Percentiles rank a stretch among this genome's conserved stretches.
phyloP scores from a whole-genome alignment of 768 basidiomycete genomes.

The Tylopilus subfusipes region DNA sequence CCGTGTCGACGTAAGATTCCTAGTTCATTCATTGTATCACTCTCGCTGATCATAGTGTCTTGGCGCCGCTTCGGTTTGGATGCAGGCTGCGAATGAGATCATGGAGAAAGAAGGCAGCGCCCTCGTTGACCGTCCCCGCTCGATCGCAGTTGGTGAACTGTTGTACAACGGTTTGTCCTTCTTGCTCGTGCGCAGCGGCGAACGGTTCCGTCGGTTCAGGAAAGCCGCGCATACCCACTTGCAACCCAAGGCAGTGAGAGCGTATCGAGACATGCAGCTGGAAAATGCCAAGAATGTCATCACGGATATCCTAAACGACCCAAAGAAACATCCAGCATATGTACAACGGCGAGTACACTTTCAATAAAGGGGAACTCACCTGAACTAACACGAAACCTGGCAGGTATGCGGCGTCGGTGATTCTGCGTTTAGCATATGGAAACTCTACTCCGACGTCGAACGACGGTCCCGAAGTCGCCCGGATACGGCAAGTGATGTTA shows the following conservation, averaged over 20 bases:
- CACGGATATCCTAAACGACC: conserved; percentile 31
- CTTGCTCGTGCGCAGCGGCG: conserved; percentile 46
- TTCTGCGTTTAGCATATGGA: conserved; percentile 25
- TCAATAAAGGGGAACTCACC: background rate
- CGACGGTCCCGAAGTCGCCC: conserved; percentile 20
- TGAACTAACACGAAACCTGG: background rate
- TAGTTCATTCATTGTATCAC: background rate
- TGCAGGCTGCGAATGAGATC: conserved; percentile 51
- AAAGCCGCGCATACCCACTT: conserved; percentile 53
- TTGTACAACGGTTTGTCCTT: conserved; percentile 52
- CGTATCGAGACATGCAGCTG: conserved; percentile 43
- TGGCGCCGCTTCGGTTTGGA: background rate
- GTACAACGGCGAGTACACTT: conserved; percentile 41
- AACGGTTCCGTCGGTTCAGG: conserved; percentile 50
- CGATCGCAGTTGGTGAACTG: conserved; percentile 51
- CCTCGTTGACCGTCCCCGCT: conserved; percentile 47
- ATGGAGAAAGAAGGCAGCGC: conserved; percentile 57
- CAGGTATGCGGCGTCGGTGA: conserved; percentile 26
- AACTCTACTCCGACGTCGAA: conserved; percentile 21
- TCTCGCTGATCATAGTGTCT: background rate
- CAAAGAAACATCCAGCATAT: conserved; percentile 37
- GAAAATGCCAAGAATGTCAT: conserved; percentile 26
- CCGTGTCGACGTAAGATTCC: conserved; percentile 15
- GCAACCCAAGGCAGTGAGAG: conserved; percentile 42
- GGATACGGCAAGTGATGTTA: conserved; percentile 13